These are phyloP conservation scores for Fistulinella prunicolor DNA, from an alignment of 768 basidiomycete species.

Conservation along the genomic window DNA sequence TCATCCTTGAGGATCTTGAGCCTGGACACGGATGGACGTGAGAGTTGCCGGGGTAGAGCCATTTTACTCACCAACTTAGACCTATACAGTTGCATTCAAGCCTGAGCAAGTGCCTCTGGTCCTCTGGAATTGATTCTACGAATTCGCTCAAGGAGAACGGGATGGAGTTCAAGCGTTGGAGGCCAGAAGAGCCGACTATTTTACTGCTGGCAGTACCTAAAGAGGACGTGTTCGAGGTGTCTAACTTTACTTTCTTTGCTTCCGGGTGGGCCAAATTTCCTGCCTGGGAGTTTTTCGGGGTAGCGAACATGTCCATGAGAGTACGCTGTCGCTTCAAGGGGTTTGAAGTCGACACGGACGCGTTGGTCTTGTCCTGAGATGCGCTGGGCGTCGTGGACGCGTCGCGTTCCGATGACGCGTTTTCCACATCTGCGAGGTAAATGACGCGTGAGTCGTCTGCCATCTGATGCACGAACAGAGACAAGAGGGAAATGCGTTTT, in stretches of 20 bases:
- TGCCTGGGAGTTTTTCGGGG: slow-evolving; percentile 29
- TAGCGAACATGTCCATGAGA: slow-evolving; percentile 60
- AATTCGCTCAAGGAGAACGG: slow-evolving; percentile 63
- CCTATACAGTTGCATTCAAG: slow-evolving; percentile 76
- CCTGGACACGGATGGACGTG: slow-evolving; percentile 39
- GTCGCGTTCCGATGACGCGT: slow-evolving; percentile 10
- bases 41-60: not conserved
- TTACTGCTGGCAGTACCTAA: slow-evolving; percentile 12
- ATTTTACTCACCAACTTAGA: slow-evolving; percentile 54
- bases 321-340: slow-evolving; percentile 57
- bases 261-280: slow-evolving; percentile 24
- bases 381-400: slow-evolving; percentile 17
- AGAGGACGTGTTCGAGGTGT: slow-evolving; percentile 23
- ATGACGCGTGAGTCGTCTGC: slow-evolving; percentile 28
- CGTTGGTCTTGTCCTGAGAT: slow-evolving; percentile 22
- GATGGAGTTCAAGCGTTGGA: slow-evolving; percentile 54
- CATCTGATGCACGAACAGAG: no score
- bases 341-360: slow-evolving; percentile 21
- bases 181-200: slow-evolving; percentile 11
- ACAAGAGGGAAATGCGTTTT: no score
- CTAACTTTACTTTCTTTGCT: slow-evolving; percentile 49
- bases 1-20: slow-evolving; percentile 72
- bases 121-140: slow-evolving; percentile 50
- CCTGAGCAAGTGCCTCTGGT: slow-evolving; percentile 53
- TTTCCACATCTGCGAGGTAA: slow-evolving; percentile 48